phyloP scores from a whole-genome alignment of 345 rosid species.

The Balakata baccata region DNA sequence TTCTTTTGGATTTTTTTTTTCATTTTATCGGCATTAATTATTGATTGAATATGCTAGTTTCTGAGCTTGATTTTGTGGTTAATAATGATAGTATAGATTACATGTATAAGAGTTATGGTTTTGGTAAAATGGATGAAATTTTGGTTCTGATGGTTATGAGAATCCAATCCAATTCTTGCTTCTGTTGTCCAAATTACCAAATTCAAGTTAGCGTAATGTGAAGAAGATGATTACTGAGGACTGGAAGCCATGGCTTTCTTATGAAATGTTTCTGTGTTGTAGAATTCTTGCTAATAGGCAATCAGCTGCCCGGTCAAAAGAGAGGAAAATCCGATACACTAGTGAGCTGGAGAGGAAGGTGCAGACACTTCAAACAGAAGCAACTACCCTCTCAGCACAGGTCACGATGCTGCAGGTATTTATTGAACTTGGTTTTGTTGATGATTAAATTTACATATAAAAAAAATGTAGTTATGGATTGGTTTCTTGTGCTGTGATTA shows the following conservation, averaged over 20 bases:
- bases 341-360: constrained; percentile 94
- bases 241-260: neutral
- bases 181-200: neutral
- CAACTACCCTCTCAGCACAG: constrained; percentile 95
- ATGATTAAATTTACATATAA: neutral
- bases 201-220: neutral
- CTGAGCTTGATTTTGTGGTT: neutral
- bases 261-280: constrained; percentile 11
- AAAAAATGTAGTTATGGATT: neutral
- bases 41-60: neutral
- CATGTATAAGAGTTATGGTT: neutral
- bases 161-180: neutral
- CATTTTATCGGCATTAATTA: neutral
- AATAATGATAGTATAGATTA: neutral
- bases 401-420: constrained; percentile 83
- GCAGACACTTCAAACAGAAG: constrained; percentile 97
- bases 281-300: constrained; percentile 94
- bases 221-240: neutral
- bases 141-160: neutral
- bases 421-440: neutral
- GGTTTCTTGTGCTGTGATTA: neutral
- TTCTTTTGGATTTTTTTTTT: neutral
- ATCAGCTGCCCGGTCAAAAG: constrained; percentile 94
- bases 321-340: constrained; percentile 80
- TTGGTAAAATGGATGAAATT: neutral